phyloP scores from a whole-genome alignment of 495 filamentous ascomycete genomes.

The Aspergillus wentii region DNA sequence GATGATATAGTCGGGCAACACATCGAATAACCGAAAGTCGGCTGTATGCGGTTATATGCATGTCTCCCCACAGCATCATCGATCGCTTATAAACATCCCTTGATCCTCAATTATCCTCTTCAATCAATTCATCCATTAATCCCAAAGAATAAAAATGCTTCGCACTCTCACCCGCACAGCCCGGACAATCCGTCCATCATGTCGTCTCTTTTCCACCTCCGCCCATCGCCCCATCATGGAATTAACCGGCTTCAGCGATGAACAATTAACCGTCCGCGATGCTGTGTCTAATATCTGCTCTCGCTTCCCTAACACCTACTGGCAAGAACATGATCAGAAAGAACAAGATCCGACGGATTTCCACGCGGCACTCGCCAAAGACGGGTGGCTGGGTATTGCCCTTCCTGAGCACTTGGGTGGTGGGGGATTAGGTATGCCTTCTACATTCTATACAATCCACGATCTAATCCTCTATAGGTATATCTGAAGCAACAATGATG shows the following conservation, averaged over 20 bases:
- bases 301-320: conserved; percentile 59
- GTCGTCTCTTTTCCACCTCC: conserved; percentile 23
- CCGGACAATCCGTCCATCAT: background rate
- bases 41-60: too few species aligned
- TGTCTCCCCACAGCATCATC: too few species aligned
- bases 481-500: conserved; percentile 82
- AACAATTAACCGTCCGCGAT: conserved; percentile 66
- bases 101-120: too few species aligned
- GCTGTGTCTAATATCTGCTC: conserved; percentile 65
- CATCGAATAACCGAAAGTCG: too few species aligned
- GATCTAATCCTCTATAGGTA: conserved; percentile 38
- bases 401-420: conserved; percentile 69
- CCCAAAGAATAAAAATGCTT: too few species aligned
- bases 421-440: conserved; percentile 63
- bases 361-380: conserved; percentile 67
- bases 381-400: conserved; percentile 81
- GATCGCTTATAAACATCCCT: too few species aligned
- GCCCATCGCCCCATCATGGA: conserved; percentile 54
- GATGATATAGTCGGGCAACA: too few species aligned
- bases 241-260: conserved; percentile 63
- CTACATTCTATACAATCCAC: too few species aligned
- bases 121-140: too few species aligned
- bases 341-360: conserved; percentile 68
- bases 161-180: too few species aligned
- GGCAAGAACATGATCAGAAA: conserved; percentile 63